These are phyloP conservation scores for Alternaria solani DNA, from an alignment of 2,329 filamentous ascomycete genomes.

Conservation along the genomic window DNA sequence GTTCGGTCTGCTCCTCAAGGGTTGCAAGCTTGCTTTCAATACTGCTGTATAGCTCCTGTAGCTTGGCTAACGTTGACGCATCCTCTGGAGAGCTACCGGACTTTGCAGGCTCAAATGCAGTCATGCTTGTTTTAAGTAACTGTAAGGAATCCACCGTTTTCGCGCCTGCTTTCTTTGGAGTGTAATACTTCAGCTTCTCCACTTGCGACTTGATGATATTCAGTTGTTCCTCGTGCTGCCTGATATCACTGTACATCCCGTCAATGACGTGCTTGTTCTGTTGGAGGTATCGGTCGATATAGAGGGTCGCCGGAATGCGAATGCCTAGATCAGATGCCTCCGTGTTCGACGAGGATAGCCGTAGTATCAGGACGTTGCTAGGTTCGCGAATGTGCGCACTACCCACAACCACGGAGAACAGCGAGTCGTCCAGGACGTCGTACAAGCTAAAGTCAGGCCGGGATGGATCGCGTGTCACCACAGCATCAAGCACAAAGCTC, in stretches of 20 bases:
- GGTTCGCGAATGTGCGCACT: conserved; percentile 42
- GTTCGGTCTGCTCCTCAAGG: conserved; percentile 54
- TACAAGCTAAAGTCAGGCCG: conserved; percentile 56
- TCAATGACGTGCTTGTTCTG: conserved; percentile 58
- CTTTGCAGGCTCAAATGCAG: conserved; percentile 38
- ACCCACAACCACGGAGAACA: conserved; percentile 48
- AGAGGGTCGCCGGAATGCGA: conserved; percentile 63
- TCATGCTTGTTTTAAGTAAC: conserved; percentile 51
- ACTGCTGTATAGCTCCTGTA: conserved; percentile 41
- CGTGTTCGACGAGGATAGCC: conserved; percentile 43
- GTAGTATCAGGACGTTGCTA: conserved; percentile 65
- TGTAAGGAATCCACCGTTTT: conserved; percentile 47
- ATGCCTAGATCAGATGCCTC: conserved; percentile 53
- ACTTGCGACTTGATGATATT: conserved; percentile 46
- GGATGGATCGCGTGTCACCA: conserved; percentile 29
- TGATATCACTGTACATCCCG: conserved; percentile 56
- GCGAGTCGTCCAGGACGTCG: conserved; percentile 61
- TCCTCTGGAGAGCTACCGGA: conserved; percentile 29
- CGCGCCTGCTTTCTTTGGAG: conserved; percentile 33
- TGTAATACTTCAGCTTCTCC: conserved; percentile 48
- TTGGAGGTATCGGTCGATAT: conserved; percentile 67
- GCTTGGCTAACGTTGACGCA: conserved; percentile 30
- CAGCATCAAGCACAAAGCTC: conserved; percentile 42
- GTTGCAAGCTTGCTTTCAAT: conserved; percentile 45
- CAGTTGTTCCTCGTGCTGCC: conserved; percentile 39